A percentile compares a stretch with the other conserved stretches of the same genome.
These are phyloP conservation scores for Malassezia psittaci DNA, from an alignment of 1,284 basidiomycete species.

Conservation along the genomic window DNA sequence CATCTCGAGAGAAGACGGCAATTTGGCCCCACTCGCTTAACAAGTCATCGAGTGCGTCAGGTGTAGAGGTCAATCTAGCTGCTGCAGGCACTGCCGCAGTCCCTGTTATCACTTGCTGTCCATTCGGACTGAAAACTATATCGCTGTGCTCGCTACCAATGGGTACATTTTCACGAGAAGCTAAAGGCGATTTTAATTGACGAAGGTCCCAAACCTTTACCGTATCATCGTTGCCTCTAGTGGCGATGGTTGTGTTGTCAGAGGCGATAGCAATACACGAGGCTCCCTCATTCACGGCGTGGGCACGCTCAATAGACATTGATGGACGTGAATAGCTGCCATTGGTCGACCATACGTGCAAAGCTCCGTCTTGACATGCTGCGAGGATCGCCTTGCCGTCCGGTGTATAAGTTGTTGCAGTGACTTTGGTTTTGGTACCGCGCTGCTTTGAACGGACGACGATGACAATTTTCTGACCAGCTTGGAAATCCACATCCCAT, in stretches of 20 bases:
- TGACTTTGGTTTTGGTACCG: conserved; percentile 86
- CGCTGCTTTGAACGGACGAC: conserved; percentile 91
- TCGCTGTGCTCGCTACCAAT: conserved; percentile 82
- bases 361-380: conserved; percentile 75
- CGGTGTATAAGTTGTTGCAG: conserved; percentile 48
- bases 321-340: conserved; percentile 84
- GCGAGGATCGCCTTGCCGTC: conserved; percentile 46
- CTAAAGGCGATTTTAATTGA: conserved; percentile 73
- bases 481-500: conserved; percentile 79
- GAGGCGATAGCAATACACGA: conserved; percentile 73
- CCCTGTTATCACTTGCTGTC: conserved; percentile 74
- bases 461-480: conserved; percentile 84
- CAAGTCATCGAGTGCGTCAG: neutral
- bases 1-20: conserved; percentile 16
- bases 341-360: conserved; percentile 85
- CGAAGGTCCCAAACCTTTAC: conserved; percentile 92
- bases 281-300: conserved; percentile 68
- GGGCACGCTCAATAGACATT: conserved; percentile 72
- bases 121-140: conserved; percentile 74
- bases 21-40: conserved; percentile 18
- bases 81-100: conserved; percentile 10
- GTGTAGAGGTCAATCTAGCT: neutral
- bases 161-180: conserved; percentile 56
- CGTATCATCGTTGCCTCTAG: conserved; percentile 81
- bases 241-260: conserved; percentile 64